These are phyloP conservation scores for Pyrenophora tritici-repentis DNA, from an alignment of 2,329 filamentous ascomycete species.

Conservation along the genomic window DNA sequence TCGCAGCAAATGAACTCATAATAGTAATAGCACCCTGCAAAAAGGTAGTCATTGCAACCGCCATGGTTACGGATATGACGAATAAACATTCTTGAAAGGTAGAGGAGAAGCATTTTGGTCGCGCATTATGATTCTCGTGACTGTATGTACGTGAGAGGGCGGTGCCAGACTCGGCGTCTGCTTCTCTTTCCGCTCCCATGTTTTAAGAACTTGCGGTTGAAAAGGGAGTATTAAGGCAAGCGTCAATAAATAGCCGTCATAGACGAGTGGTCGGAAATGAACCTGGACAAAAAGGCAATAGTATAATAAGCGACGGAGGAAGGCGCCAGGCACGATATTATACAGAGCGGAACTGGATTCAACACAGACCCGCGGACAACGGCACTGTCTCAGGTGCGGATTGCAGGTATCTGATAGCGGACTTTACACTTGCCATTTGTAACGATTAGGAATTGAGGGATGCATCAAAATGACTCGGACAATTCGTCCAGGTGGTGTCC, in stretches of 20 bases:
- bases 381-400: too few species aligned
- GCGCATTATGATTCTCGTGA: conserved; percentile 37
- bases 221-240: neutral
- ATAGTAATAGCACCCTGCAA: conserved; percentile 64
- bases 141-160: conserved; percentile 25
- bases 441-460: too few species aligned
- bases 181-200: conserved; percentile 19
- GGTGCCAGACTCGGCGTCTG: conserved; percentile 19
- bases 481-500: neutral
- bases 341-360: too few species aligned
- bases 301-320: too few species aligned
- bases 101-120: conserved; percentile 65
- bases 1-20: conserved; percentile 65
- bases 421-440: too few species aligned
- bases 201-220: neutral
- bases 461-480: neutral
- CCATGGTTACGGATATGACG: conserved; percentile 69
- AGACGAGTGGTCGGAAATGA: too few species aligned
- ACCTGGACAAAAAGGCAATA: too few species aligned
- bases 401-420: too few species aligned
- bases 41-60: conserved; percentile 66
- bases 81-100: conserved; percentile 68
- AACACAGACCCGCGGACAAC: too few species aligned
- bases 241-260: too few species aligned
- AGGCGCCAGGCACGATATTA: too few species aligned